Evolutionary conservation across 192 early-diverging fungal species (phyloP).

Genomic region (Phlyctochytrium bullatum): DNA sequence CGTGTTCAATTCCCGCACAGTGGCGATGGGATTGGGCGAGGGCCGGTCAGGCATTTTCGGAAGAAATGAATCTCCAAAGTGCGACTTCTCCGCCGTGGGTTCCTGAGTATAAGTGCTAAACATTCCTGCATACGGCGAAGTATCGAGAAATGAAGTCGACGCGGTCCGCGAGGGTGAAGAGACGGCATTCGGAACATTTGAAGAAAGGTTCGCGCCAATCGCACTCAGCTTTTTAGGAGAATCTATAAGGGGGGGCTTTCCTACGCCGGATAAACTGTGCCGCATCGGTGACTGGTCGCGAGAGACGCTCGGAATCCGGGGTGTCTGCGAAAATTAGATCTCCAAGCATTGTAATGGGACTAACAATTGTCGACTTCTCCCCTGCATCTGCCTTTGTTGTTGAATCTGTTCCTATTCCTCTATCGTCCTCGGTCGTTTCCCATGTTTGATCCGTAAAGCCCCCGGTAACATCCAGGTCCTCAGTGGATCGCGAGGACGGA

Average conservation of each 20-base stretch:
- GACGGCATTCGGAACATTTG: neutral
- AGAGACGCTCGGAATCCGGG: neutral
- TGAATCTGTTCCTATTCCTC: too few species aligned
- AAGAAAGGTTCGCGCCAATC: neutral
- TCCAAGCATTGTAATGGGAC: too few species aligned
- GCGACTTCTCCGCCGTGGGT: too few species aligned
- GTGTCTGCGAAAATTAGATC: neutral
- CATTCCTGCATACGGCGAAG: neutral
- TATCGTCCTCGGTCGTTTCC: too few species aligned
- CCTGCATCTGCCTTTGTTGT: too few species aligned
- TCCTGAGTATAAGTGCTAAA: too few species aligned
- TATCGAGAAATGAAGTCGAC: neutral
- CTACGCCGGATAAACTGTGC: neutral
- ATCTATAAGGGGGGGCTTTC: neutral
- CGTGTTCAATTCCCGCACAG: conserved; percentile 5
- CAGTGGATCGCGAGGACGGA: neutral
- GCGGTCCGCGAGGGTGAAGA: neutral
- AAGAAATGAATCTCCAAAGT: too few species aligned
- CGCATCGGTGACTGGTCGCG: neutral
- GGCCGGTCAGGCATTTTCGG: too few species aligned
- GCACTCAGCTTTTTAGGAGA: neutral
- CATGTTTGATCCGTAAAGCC: too few species aligned
- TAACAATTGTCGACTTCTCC: neutral
- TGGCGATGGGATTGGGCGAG: conserved; percentile 5
- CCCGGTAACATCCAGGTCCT: too few species aligned